phyloP scores from a whole-genome alignment of 805 yeast species.

The Wickerhamomyces subpelliculosus region DNA sequence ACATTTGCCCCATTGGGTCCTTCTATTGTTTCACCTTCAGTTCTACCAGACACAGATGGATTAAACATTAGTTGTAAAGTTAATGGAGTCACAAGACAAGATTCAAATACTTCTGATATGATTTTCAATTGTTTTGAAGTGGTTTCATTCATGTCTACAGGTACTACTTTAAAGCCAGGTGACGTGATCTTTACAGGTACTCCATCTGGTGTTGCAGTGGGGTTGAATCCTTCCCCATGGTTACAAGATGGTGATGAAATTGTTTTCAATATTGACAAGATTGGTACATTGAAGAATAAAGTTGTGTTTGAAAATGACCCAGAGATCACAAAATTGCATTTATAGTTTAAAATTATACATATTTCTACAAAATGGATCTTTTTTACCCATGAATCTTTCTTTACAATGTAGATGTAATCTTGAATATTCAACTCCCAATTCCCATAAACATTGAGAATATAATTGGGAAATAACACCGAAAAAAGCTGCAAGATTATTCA shows the following conservation, averaged over 20 bases:
- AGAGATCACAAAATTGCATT: too few species aligned
- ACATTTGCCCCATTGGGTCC: conserved; percentile 56
- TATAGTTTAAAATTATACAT: conserved; percentile 28
- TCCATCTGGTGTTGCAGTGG: conserved; percentile 49
- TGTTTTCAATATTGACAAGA: conserved; percentile 33
- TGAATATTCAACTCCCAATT: conserved; percentile 44
- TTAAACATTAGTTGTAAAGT: conserved; percentile 34
- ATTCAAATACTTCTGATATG: conserved; percentile 40
- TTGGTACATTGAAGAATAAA: conserved; percentile 35
- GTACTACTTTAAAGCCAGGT: conserved; percentile 46
- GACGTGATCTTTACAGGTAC: conserved; percentile 51
- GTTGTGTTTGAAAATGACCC: conserved; percentile 23
- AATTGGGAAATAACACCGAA: conserved; percentile 32
- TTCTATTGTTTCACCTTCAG: conserved; percentile 33
- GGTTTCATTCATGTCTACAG: conserved; percentile 41
- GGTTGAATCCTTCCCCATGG: conserved; percentile 34
- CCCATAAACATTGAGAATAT: too few species aligned
- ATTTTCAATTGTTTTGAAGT: conserved; percentile 37
- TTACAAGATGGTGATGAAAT: conserved; percentile 38
- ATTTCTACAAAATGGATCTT: conserved; percentile 31
- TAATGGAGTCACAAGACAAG: conserved; percentile 42
- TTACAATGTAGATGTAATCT: conserved; percentile 42
- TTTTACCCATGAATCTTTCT: conserved; percentile 41
- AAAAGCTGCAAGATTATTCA: conserved; percentile 45
- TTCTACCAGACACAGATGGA: conserved; percentile 22